phyloP scores from a whole-genome alignment of 139 green algal genomes.

The Chlamydomonas schloesseri region DNA sequence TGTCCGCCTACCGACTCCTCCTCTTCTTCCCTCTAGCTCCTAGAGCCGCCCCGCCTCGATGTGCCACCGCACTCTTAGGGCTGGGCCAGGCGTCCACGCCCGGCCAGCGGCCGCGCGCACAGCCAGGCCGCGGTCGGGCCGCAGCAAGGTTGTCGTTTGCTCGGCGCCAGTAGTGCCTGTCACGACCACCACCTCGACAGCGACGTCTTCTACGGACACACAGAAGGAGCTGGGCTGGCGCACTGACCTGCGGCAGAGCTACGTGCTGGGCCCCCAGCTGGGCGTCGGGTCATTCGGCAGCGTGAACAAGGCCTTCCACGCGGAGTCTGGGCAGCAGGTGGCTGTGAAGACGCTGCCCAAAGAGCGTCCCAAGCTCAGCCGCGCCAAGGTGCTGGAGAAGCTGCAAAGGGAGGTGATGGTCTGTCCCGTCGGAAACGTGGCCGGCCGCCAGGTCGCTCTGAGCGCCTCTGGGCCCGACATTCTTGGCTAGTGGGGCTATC shows the following conservation, averaged over 20 bases:
- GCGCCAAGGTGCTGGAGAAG: constrained; percentile 63
- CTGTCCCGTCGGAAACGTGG: too few relatives aligned
- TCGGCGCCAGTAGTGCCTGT: too few relatives aligned
- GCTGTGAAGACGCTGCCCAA: constrained; percentile 68
- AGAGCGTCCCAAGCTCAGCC: constrained; percentile 59
- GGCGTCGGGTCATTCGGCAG: constrained; percentile 64
- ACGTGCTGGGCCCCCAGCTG: constrained; percentile 23
- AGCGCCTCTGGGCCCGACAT: too few relatives aligned
- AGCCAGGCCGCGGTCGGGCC: not conserved
- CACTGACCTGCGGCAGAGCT: constrained; percentile 1
- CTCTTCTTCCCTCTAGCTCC: not conserved
- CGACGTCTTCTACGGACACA: not conserved
- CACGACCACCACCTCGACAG: not conserved
- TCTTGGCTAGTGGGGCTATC: too few relatives aligned
- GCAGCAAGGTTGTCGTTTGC: not conserved
- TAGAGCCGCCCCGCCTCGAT: not conserved
- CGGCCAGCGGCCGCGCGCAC: not conserved
- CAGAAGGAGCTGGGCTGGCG: constrained; percentile 35
- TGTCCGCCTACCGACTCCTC: not conserved
- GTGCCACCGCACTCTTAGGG: not conserved
- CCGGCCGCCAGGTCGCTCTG: too few relatives aligned
- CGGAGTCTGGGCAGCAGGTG: constrained; percentile 34
- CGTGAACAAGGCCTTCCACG: constrained; percentile 25
- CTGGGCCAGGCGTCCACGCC: too few relatives aligned
- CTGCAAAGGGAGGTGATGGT: constrained; percentile 21